phyloP scores from a whole-genome alignment of 495 filamentous ascomycete genomes.

The Penicillium cataractarum region DNA sequence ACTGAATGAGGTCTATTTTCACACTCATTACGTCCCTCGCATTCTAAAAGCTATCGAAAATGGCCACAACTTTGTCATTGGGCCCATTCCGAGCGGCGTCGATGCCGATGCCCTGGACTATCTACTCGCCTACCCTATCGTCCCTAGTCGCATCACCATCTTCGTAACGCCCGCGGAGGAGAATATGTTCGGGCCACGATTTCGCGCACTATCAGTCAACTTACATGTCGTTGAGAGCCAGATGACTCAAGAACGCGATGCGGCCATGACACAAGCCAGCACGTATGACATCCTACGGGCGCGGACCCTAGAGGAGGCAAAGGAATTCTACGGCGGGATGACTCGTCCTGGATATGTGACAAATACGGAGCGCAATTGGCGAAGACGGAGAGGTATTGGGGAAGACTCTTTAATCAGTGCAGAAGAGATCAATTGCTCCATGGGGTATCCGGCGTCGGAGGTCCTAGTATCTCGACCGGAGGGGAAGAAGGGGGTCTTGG shows the following conservation, averaged over 20 bases:
- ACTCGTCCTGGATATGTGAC: slow-evolving; percentile 28
- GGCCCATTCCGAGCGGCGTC: slow-evolving; percentile 28
- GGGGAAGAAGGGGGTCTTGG: neutral
- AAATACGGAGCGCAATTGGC: slow-evolving; percentile 40
- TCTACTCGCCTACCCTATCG: slow-evolving; percentile 26
- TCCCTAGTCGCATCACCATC: slow-evolving; percentile 29
- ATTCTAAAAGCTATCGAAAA: slow-evolving; percentile 25
- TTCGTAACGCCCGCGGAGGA: slow-evolving; percentile 30
- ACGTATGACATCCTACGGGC: slow-evolving; percentile 35
- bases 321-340: slow-evolving; percentile 27
- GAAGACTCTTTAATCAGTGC: slow-evolving; percentile 16
- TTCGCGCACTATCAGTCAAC: slow-evolving; percentile 22
- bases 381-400: slow-evolving; percentile 26
- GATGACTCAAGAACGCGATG: slow-evolving; percentile 32
- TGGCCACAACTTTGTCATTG: slow-evolving; percentile 31
- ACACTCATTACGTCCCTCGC: slow-evolving; percentile 23
- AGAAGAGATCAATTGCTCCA: slow-evolving; percentile 18
- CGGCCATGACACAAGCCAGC: slow-evolving; percentile 30
- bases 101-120: slow-evolving; percentile 35
- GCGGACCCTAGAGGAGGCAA: slow-evolving; percentile 25
- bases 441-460: slow-evolving; percentile 6
- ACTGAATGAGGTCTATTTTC: slow-evolving; percentile 25
- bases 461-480: neutral
- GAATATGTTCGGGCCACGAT: slow-evolving; percentile 17
- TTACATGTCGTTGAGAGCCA: slow-evolving; percentile 24